These are phyloP conservation scores for Chamaenerion angustifolium DNA, from an alignment of 345 rosid species.

Conservation along the genomic window DNA sequence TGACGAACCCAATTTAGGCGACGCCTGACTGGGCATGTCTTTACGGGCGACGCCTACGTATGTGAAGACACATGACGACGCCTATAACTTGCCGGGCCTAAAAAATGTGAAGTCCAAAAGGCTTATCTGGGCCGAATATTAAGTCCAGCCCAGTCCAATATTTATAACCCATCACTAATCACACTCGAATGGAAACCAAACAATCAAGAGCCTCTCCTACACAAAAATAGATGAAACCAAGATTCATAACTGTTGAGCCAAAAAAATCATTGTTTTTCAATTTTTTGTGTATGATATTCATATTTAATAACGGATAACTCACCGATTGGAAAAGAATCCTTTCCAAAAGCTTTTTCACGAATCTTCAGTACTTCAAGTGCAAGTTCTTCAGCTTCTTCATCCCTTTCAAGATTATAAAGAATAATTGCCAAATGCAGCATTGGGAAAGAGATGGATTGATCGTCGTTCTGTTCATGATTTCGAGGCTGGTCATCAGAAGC, in stretches of 20 bases:
- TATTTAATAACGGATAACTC: conserved; percentile 4
- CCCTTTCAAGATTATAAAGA: conserved; percentile 49
- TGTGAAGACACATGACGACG: no score
- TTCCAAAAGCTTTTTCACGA: conserved; percentile 66
- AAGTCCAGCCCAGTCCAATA: no score
- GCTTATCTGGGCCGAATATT: no score
- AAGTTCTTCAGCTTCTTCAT: conserved; percentile 63
- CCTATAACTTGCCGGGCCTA: no score
- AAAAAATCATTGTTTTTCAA: no score
- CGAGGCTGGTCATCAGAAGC: conserved; percentile 56
- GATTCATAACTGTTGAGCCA: background rate
- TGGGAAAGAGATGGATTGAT: conserved; percentile 62
- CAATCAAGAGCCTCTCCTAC: conserved; percentile 84
- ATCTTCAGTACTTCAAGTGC: conserved; percentile 43
- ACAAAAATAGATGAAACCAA: conserved; percentile 3
- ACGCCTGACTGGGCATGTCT: no score
- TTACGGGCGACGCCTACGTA: no score
- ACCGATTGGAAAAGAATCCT: conserved; percentile 79
- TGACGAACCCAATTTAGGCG: no score
- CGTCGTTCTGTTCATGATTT: conserved; percentile 46
- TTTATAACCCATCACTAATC: no score
- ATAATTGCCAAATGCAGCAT: conserved; percentile 68
- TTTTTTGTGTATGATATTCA: no score
- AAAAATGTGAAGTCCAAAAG: no score
- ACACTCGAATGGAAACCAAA: conserved; percentile 48